Evolutionary conservation across 2,329 filamentous ascomycete genomes (phyloP).

Genomic region (Mollisia scopiformis): DNA sequence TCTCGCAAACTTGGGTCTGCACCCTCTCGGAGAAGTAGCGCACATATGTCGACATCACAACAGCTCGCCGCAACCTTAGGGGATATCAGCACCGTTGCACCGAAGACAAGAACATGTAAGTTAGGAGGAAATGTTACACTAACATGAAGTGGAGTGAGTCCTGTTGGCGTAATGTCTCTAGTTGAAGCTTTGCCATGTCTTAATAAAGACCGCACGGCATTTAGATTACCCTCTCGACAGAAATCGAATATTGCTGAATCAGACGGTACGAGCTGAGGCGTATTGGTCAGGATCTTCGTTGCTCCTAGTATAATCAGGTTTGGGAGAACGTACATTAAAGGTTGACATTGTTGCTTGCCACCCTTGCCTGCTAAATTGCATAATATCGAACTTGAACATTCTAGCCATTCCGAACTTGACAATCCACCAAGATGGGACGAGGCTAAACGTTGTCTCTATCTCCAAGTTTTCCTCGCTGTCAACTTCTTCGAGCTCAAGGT

Average conservation of each 20-base stretch:
- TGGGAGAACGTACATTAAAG: slow-evolving; percentile 5
- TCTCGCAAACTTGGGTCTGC: neutral
- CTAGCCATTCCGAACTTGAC: neutral
- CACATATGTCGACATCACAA: neutral
- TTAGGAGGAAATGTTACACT: too few species aligned
- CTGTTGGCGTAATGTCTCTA: neutral
- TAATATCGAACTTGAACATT: neutral
- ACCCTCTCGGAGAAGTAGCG: neutral
- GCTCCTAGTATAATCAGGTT: neutral
- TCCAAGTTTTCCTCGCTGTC: neutral
- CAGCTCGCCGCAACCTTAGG: neutral
- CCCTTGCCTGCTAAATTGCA: slow-evolving; percentile 1
- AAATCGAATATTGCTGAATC: slow-evolving; percentile 14
- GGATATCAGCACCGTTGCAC: too few species aligned
- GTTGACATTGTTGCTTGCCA: slow-evolving; percentile 6
- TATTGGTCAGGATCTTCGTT: neutral
- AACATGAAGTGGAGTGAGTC: slow-evolving; percentile 4
- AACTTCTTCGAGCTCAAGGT: neutral
- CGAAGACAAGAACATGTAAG: too few species aligned
- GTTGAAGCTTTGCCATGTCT: neutral
- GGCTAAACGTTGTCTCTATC: slow-evolving; percentile 3
- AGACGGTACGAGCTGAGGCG: neutral
- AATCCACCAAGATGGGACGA: slow-evolving; percentile 4
- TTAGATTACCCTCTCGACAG: slow-evolving; percentile 9
- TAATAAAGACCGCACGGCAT: neutral